Conservation (phyloP, 2,329 filamentous ascomycete genomes). For the Apiospora arundinis region DNA sequence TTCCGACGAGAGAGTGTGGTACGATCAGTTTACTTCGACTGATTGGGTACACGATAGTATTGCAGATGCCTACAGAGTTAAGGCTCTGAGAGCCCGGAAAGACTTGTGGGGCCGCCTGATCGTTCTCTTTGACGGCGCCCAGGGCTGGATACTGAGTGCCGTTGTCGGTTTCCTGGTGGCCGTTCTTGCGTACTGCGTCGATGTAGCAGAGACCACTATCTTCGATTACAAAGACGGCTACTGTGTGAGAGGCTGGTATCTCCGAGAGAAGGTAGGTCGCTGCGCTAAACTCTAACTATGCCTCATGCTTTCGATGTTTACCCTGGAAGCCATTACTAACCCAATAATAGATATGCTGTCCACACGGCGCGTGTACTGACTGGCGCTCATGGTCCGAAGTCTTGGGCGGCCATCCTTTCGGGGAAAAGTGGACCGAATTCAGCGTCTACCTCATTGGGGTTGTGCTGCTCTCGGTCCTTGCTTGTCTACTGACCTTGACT, state of each 20-base stretch:
- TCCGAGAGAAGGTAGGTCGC: constrained; percentile 67
- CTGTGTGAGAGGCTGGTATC: constrained; percentile 74
- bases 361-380: constrained; percentile 58
- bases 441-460: constrained; percentile 76
- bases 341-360: constrained; percentile 58
- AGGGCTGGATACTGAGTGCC: constrained; percentile 94
- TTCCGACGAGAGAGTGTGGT: constrained; percentile 91
- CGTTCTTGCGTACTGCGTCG: constrained; percentile 84
- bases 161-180: constrained; percentile 88
- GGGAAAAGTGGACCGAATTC: constrained; percentile 74
- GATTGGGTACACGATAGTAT: constrained; percentile 99
- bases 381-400: constrained; percentile 64
- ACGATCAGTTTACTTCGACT: constrained; percentile 96
- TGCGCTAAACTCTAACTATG: not conserved
- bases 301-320: not conserved
- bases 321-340: constrained; percentile 13
- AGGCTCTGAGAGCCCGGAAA: constrained; percentile 79
- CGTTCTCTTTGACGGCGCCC: constrained; percentile 81
- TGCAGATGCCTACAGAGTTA: constrained; percentile 88
- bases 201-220: constrained; percentile 82
- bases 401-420: constrained; percentile 51
- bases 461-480: constrained; percentile 70
- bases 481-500: constrained; percentile 81
- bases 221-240: constrained; percentile 95
- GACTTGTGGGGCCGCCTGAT: constrained; percentile 83